A percentile compares a stretch with the other conserved stretches of the same genome.
phyloP scores from a whole-genome alignment of 495 filamentous ascomycete species.

The Amphirosellinia nigrospora region DNA sequence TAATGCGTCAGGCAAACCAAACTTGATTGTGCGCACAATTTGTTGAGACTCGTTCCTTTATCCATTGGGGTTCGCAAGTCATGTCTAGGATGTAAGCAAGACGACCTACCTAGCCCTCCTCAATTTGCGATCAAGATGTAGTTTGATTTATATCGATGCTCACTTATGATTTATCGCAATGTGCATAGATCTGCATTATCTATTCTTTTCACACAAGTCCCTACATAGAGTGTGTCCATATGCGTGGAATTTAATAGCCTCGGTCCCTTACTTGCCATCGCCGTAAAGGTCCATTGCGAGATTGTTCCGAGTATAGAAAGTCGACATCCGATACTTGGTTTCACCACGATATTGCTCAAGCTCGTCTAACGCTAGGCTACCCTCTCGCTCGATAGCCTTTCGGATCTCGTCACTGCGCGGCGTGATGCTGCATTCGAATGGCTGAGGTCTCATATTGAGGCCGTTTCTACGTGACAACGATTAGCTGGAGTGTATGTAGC shows the following conservation, averaged over 20 bases:
- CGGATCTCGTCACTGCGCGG: conserved; percentile 57
- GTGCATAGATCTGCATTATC: background rate
- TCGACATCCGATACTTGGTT: conserved; percentile 62
- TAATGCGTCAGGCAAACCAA: background rate
- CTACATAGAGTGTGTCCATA: background rate
- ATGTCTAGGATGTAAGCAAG: too few species aligned
- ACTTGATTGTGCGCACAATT: background rate
- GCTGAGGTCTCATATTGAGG: conserved; percentile 61
- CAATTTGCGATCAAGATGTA: background rate
- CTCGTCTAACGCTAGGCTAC: conserved; percentile 57
- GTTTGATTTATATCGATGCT: background rate
- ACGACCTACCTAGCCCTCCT: too few species aligned
- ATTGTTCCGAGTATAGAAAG: conserved; percentile 48
- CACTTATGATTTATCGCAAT: too few species aligned
- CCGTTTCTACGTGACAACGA: conserved; percentile 52
- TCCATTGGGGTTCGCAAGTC: too few species aligned
- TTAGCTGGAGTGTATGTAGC: conserved; percentile 6
- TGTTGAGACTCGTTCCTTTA: background rate
- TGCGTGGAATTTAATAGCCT: background rate
- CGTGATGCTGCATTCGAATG: conserved; percentile 57
- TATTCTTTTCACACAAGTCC: background rate
- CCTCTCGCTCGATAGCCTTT: conserved; percentile 60
- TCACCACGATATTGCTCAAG: conserved; percentile 64
- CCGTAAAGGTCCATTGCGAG: conserved; percentile 38
- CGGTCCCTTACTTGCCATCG: conserved; percentile 18